These are phyloP conservation scores for Alnus rubra DNA, from an alignment of 306 rosid species.

Conservation along the genomic window DNA sequence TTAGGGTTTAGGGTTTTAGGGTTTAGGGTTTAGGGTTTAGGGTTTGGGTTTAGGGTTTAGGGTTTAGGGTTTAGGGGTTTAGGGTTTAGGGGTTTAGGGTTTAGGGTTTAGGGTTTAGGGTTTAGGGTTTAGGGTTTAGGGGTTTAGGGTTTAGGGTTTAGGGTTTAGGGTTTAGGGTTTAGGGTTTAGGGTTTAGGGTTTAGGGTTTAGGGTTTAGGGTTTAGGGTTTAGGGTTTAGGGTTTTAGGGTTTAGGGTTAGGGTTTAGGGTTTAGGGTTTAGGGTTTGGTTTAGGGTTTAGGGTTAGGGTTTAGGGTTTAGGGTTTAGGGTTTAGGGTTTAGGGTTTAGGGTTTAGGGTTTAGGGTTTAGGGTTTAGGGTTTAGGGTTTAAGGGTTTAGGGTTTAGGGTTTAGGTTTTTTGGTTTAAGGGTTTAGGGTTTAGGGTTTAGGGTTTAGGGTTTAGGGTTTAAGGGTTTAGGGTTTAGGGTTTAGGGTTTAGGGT, in stretches of 20 bases:
- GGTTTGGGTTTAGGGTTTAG: slow-evolving; percentile 16
- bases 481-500: slow-evolving; percentile 19
- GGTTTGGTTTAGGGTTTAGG: too few relatives aligned
- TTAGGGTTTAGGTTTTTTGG: too few relatives aligned
- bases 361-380: slow-evolving; percentile 17
- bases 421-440: too few relatives aligned
- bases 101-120: slow-evolving; percentile 22
- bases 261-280: slow-evolving; percentile 9
- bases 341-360: slow-evolving; percentile 12
- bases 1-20: slow-evolving; percentile 18
- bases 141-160: too few relatives aligned
- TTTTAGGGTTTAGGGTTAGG: not conserved
- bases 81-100: too few relatives aligned
- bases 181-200: slow-evolving; percentile 28
- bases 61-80: slow-evolving; percentile 19
- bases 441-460: slow-evolving; percentile 15
- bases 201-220: slow-evolving; percentile 28
- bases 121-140: slow-evolving; percentile 28
- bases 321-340: slow-evolving; percentile 10
- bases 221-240: slow-evolving; percentile 28
- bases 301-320: slow-evolving; percentile 18
- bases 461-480: slow-evolving; percentile 17
- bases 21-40: slow-evolving; percentile 8
- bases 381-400: not conserved
- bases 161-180: slow-evolving; percentile 28